These are phyloP conservation scores for Fragaria iinumae DNA, from an alignment of 306 rosid species.

Conservation along the genomic window DNA sequence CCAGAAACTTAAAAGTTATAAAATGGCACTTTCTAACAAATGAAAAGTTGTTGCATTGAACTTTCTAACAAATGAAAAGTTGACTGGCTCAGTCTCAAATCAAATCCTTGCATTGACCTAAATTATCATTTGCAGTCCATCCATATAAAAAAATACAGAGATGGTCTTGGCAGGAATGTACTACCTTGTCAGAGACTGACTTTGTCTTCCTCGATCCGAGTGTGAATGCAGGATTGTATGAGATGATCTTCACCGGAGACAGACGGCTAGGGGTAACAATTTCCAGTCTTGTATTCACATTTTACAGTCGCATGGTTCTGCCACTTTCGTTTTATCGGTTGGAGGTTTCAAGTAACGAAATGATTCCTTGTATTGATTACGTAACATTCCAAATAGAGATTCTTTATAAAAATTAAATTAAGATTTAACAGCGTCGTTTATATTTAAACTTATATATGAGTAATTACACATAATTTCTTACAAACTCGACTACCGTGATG, in stretches of 20 bases:
- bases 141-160: too few relatives aligned
- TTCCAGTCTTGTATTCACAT: conserved; percentile 5
- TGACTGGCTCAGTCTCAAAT: not conserved
- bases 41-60: not conserved
- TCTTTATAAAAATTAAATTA: too few relatives aligned
- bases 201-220: not conserved
- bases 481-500: too few relatives aligned
- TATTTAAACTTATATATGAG: accelerated
- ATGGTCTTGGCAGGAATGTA: not conserved
- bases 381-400: not conserved
- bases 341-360: not conserved
- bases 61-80: not conserved
- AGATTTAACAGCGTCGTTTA: too few relatives aligned
- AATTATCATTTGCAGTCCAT: not conserved
- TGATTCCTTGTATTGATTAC: not conserved
- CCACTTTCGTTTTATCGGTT: not conserved
- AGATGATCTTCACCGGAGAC: not conserved
- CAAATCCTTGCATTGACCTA: not conserved
- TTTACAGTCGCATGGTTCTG: not conserved
- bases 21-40: not conserved
- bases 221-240: not conserved
- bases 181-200: not conserved
- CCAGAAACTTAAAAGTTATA: not conserved
- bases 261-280: not conserved
- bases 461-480: too few relatives aligned